Base-by-base conservation (phyloP, 208 protist species). In the Leishmania martiniquensis region DNA sequence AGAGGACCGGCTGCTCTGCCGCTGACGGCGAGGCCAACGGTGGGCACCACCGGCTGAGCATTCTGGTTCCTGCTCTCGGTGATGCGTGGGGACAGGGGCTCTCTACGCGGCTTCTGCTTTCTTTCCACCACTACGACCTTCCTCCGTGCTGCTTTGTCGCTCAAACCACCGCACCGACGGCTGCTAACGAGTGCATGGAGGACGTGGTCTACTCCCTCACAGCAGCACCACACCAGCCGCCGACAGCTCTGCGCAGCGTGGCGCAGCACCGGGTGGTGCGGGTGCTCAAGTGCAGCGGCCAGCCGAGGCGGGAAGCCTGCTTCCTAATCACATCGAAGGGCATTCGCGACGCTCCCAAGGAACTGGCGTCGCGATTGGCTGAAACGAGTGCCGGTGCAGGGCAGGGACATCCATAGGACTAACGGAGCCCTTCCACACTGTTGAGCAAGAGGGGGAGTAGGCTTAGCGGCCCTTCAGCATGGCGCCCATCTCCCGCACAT, bases 191-290 rank as follows among this genome's bases (percentile, higher is more conserved):
- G 0, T 90, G 86, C 44, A 29, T 37, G 9, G 87, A 91, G 49
- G 84, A 89, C 17, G 59, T 78, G 12, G 81, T 85, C 39, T 67
- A 85, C 45, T 29, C 13, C 42, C 37, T 60, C 34, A 34, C 45
- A 44, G 37, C 39, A 29, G 42, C 5, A 9, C 13, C 29, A 13
- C 47, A 52, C 7, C 34, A 29, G 32, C 49, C 6, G 25, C 34
- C 0, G 7, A 29, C 47, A 5, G 37, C 39, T 0, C 10, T 78
- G 42, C 32, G 29, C 4, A 37, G 76, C 1, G 75, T 80, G 4
- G 69, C 74, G 39, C 93, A 95, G 67, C 91, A 97, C 78, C 93
- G 93, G 34, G 91, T 96, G 42, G 87, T 85, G 34, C 88, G 91
- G 2, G 68, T 97, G 51, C 70, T 95, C 47, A 91, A 91, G 68